These are phyloP conservation scores for Gossypium bickii DNA, from an alignment of 345 rosid species.

Conservation along the genomic window DNA sequence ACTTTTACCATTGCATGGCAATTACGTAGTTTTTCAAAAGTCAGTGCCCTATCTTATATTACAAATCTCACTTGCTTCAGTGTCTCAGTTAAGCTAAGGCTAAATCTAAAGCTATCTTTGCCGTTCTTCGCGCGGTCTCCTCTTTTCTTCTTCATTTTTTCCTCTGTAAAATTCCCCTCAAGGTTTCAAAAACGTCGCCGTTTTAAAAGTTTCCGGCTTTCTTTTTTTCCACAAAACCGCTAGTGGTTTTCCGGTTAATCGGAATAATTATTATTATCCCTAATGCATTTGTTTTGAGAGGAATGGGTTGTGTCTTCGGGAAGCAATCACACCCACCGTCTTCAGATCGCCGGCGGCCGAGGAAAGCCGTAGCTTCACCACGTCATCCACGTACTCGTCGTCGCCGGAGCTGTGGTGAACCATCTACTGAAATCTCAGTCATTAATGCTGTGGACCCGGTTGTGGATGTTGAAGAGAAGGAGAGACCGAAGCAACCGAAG, in stretches of 20 bases:
- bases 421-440: conserved; percentile 23
- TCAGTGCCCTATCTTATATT: background rate
- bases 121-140: conserved; percentile 24
- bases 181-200: background rate
- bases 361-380: conserved; percentile 6
- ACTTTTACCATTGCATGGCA: conserved; percentile 12
- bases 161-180: background rate
- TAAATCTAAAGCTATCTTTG: conserved; percentile 7
- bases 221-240: background rate
- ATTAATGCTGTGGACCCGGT: conserved; percentile 23
- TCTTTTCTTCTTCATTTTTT: background rate
- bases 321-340: conserved; percentile 25
- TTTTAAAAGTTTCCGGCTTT: background rate
- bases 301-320: conserved; percentile 69
- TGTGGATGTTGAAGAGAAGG: conserved; percentile 25
- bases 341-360: conserved; percentile 25
- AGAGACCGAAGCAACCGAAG: conserved; percentile 21
- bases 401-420: conserved; percentile 31
- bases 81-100: conserved; percentile 1
- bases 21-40: conserved; percentile 6
- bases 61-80: background rate
- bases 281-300: conserved; percentile 16
- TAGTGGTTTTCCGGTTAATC: conserved; percentile 7
- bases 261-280: conserved; percentile 4
- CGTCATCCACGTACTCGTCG: conserved; percentile 4